These are phyloP conservation scores for Tolypocladium nubicola DNA, from an alignment of 2,329 filamentous ascomycete genomes.

Conservation along the genomic window DNA sequence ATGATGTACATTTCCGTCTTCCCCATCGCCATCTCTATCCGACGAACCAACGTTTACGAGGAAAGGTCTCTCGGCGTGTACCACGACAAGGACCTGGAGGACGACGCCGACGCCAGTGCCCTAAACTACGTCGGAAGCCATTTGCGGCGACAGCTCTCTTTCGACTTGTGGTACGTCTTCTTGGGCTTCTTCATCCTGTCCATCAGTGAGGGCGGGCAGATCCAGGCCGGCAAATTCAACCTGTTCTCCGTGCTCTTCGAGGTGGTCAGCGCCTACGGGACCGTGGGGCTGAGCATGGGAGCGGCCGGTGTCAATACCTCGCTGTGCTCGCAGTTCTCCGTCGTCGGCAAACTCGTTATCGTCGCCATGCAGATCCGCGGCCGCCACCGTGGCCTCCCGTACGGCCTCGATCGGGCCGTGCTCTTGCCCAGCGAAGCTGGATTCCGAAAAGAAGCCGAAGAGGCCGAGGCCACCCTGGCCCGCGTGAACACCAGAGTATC, in stretches of 20 bases:
- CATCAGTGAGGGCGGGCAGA: slow-evolving; percentile 69
- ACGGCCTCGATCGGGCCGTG: slow-evolving; percentile 53
- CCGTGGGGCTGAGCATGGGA: slow-evolving; percentile 82
- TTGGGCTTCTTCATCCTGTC: slow-evolving; percentile 85
- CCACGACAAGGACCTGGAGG: slow-evolving; percentile 34
- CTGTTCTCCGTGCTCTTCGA: slow-evolving; percentile 71
- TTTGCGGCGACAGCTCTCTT: slow-evolving; percentile 85
- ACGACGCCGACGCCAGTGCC: slow-evolving; percentile 41
- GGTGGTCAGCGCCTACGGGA: slow-evolving; percentile 84
- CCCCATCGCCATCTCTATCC: slow-evolving; percentile 90
- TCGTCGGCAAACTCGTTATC: slow-evolving; percentile 60
- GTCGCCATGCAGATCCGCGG: slow-evolving; percentile 61
- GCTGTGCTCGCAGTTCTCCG: slow-evolving; percentile 71
- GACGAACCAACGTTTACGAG: slow-evolving; percentile 92
- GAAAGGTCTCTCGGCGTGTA: slow-evolving; percentile 77
- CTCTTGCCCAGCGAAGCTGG: slow-evolving; percentile 47
- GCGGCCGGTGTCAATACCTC: slow-evolving; percentile 67
- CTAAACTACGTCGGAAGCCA: slow-evolving; percentile 85
- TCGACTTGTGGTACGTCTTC: slow-evolving; percentile 96
- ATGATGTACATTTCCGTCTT: slow-evolving; percentile 99
- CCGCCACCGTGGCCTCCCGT: slow-evolving; percentile 57
- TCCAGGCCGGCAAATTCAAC: slow-evolving; percentile 54
- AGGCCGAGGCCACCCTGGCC: slow-evolving; percentile 28
- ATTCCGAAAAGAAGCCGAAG: slow-evolving; percentile 41
- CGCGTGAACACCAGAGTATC: slow-evolving; percentile 26